Base-by-base conservation (phyloP, 192 early-diverging fungal species). In the Podila epicladia region DNA sequence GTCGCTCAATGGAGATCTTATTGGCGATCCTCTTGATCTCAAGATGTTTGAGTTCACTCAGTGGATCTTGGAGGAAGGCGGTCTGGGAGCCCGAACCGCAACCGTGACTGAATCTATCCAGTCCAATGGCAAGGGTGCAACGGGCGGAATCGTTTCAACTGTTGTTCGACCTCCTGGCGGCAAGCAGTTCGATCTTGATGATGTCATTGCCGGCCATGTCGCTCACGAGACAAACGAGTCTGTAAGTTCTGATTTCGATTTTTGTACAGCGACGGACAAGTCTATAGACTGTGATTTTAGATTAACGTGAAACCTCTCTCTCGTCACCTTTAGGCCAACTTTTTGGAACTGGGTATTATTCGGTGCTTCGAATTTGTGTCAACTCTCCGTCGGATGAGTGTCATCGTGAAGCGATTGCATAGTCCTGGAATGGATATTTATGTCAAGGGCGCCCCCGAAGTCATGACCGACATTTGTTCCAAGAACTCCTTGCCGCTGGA, bases 391-490 rank as follows among this genome's bases (percentile, higher is more conserved):
- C 88, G 98, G 22, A 97, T 98, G 94, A 92, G 91, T 69, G 98
- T 99, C 9, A 88, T 99, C 65, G 93, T 96, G 13, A 92, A 92
- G 83, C 89, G 87, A 7, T 74, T 94, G 17, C 85, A 88, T 45
- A 89, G 85, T 59, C 85, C 85, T 22, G 84, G 83, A 11, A 88
- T 92, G 84, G 93, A 96, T 48, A 91, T 97, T 8, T 99, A 94
- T 75, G 95, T 96, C 13, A 99, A 99, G 84, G 98, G 98, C 8
- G 98, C 98, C 4, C 98, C 98, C 5, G 98, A 99, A 82, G 95
- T 94, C 2, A 94, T 99, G 87, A 85, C 89, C 35, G 89, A 93
- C 49, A 94, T 99, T 58, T 99, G 98, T 75, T 82, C 71, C 66
- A 89, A 92, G 29, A 94, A 92, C 37, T 91, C 96, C 6, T 65